A percentile compares a stretch with the other conserved stretches of the same genome.
phyloP scores from a whole-genome alignment of 148 eudicot genomes.

The Persicaria maculosa region DNA sequence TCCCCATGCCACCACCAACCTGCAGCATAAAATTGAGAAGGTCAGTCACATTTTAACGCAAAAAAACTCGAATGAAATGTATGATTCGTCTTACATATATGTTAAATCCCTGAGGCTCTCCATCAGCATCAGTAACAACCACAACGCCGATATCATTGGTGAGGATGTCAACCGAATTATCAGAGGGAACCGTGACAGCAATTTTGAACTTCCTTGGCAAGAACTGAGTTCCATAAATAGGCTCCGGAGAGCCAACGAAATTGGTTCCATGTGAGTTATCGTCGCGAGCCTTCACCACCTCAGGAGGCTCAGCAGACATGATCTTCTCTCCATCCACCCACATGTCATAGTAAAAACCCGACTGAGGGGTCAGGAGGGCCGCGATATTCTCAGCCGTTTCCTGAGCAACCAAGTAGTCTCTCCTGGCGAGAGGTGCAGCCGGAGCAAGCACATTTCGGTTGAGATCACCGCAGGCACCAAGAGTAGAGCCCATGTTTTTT shows the following conservation, averaged over 20 bases:
- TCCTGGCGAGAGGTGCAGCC: slow-evolving; percentile 71
- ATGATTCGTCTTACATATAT: slow-evolving; percentile 53
- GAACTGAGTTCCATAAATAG: slow-evolving; percentile 97
- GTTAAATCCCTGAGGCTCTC: slow-evolving; percentile 90
- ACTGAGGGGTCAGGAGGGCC: slow-evolving; percentile 80
- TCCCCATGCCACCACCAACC: slow-evolving; percentile 99
- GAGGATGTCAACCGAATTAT: slow-evolving; percentile 89
- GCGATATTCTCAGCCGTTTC: slow-evolving; percentile 92
- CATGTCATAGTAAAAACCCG: slow-evolving; percentile 96
- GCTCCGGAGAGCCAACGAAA: slow-evolving; percentile 88
- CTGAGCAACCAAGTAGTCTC: slow-evolving; percentile 91
- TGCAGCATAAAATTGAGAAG: slow-evolving; percentile 22
- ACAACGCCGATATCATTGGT: slow-evolving; percentile 93
- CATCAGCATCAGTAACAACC: slow-evolving; percentile 76
- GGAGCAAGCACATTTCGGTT: slow-evolving; percentile 97
- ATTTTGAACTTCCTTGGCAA: slow-evolving; percentile 94
- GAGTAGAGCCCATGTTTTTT: slow-evolving; percentile 88
- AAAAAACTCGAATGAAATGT: not conserved
- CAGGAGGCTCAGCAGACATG: slow-evolving; percentile 92
- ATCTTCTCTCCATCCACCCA: slow-evolving; percentile 98
- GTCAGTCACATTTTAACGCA: not conserved
- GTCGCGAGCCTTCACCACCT: slow-evolving; percentile 79
- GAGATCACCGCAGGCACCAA: slow-evolving; percentile 97
- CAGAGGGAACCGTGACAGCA: slow-evolving; percentile 93
- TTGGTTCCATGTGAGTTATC: slow-evolving; percentile 96